phyloP scores from a whole-genome alignment of 352 stramenopile genomes.

The Elongisporangium prolatum region DNA sequence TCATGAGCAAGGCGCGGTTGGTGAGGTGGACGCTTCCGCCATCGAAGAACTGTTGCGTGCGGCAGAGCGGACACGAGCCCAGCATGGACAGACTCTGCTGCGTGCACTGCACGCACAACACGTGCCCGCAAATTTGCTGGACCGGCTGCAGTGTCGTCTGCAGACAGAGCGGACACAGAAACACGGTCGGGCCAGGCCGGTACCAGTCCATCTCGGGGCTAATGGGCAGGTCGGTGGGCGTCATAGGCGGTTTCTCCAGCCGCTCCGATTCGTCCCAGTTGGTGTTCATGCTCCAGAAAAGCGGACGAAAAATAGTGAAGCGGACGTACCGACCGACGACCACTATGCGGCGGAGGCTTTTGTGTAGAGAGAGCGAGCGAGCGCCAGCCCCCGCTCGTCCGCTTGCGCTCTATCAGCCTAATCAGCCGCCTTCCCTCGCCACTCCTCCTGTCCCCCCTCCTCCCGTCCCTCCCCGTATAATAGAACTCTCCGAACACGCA shows the following conservation, averaged over 20 bases:
- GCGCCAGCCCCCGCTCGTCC: neutral
- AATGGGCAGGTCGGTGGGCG: neutral
- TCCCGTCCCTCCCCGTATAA: neutral
- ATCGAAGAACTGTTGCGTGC: constrained; percentile 41
- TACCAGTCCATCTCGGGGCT: neutral
- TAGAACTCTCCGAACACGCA: neutral
- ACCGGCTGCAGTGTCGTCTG: constrained; percentile 28
- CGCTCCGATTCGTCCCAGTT: neutral
- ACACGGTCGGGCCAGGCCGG: constrained; percentile 1
- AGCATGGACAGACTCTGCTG: constrained; percentile 37
- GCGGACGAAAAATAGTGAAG: neutral
- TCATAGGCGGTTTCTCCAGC: neutral
- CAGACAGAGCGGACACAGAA: constrained; percentile 47
- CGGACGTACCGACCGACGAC: neutral
- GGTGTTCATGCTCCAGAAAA: neutral
- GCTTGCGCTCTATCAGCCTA: neutral
- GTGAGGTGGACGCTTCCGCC: neutral
- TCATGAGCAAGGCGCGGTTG: neutral
- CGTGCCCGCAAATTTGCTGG: constrained; percentile 48
- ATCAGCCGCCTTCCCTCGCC: neutral
- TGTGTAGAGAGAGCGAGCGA: neutral
- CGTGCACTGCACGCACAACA: constrained; percentile 44
- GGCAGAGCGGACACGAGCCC: constrained; percentile 38
- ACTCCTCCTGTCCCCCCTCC: neutral
- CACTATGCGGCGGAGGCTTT: neutral